Base-by-base conservation (phyloP, 129 eudicot species). In the Flaveria robusta region DNA sequence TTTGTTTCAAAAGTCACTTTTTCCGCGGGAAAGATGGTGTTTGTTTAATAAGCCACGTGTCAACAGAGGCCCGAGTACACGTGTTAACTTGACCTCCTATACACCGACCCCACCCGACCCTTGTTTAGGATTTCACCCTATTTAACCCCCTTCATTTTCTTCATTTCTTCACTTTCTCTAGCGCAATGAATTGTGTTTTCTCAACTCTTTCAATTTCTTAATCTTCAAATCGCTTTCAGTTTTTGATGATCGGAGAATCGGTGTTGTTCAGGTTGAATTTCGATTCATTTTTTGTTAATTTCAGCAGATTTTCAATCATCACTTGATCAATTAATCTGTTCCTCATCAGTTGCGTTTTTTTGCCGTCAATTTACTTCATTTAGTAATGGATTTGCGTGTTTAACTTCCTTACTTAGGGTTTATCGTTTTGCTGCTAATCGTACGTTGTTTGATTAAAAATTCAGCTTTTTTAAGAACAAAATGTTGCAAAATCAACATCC, bases 91-190 rank as follows among this genome's bases (percentile, higher is more conserved):
- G 7, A 34, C 39, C 63, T 56, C 23, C 20, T 56, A 19, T 4
- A 56, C 58, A 55, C 27, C 27, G 24, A 18, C 66, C 66, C 51
- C n/a, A 66, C 52, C 71, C 52, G 52, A 66, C 52, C 71, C 71
- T 52, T 20, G n/a, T 66, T n/a, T 18, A 39, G 19, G 31, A 37
- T 41, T 16, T 15, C 11, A 0, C 9, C 11, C 55, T 20, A 68
- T 22, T 11, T 31, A 11, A 20, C 18, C 55, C 55, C 24, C 12
- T 68, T 68, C 7, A 47, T 13, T 13, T 47, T 46, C 16, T 10
- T 68, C 22, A 63, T 70, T 70, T 29, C 31, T 70, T 70, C 46
- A 70, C 16, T 26, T 49, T 7, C 46, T n/a, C 26, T 49, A 3
- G 7, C 12, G 43, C 52, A 27, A 42, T 7, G 8, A 23, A 2